Conservation (phyloP, 192 early-diverging fungal genomes). For the Diversispora eburnea region DNA sequence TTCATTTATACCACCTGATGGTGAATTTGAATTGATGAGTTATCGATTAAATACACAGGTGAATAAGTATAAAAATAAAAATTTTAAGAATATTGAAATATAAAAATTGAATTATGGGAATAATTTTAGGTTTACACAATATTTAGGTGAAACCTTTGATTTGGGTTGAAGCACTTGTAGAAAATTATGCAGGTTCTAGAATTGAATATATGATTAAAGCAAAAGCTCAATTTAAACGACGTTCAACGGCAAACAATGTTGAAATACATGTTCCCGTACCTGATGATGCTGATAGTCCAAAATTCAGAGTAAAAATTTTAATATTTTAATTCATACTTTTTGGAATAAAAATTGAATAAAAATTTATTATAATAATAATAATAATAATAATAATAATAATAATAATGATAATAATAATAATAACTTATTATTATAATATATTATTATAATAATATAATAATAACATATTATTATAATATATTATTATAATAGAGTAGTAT, state of each 20-base stretch:
- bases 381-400: neutral
- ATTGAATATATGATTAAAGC: constrained; percentile 98
- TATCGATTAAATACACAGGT: constrained; percentile 80
- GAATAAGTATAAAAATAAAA: neutral
- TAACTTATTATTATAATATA: neutral
- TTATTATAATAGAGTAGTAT: constrained; percentile 61
- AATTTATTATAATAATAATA: neutral
- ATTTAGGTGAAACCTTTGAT: constrained; percentile 70
- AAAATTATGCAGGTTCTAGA: constrained; percentile 86
- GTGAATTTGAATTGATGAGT: constrained; percentile 89
- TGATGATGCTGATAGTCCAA: constrained; percentile 94
- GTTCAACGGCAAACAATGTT: constrained; percentile 96
- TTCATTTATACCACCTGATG: constrained; percentile 85
- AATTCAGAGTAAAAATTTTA: constrained; percentile 70
- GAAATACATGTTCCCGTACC: constrained; percentile 98
- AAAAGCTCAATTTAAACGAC: constrained; percentile 94
- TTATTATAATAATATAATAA: neutral
- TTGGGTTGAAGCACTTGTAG: constrained; percentile 78
- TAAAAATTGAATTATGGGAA: neutral
- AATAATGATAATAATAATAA: neutral
- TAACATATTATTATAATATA: no score
- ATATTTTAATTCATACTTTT: neutral
- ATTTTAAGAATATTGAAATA: neutral
- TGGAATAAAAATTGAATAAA: neutral
- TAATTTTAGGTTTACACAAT: neutral